Base-by-base conservation (phyloP, 805 yeast genomes). In the Metschnikowia proteae region DNA sequence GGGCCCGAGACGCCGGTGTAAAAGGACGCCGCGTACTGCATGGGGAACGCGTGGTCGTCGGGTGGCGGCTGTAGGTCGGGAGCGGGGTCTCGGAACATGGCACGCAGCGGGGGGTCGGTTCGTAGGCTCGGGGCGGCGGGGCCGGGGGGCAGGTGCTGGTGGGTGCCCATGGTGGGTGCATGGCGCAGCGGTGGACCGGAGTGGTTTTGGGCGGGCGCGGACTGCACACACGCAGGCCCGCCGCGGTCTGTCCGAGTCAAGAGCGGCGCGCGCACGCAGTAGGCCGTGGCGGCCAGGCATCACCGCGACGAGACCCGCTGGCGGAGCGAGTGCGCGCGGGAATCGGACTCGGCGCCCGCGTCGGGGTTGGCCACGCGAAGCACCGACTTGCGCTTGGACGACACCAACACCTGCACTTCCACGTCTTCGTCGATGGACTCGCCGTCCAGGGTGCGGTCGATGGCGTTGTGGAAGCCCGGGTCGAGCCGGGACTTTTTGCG, bases 361-460 rank as follows among this genome's bases (percentile, higher is more conserved):
- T 80, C 86, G 0, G 91, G 91, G 58, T 85, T 85, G 41, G 80
- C 74, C 33, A 85, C 80, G 32, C 85, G 63, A 38, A 85, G 66
- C 46, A 76, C 75, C 1, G 84, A 75, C 49, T 87, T 68, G 55
- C 89, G 68, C 59, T 79, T 80, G 11, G 86, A 80, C 51, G 86
- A 79, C 6, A 85, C 89, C 51, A 85, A 64, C 6, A 85, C 85
- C 62, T 85, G 91, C 2, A 83, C 91, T 53, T 85, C 90, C 54
- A 83, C 60, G 29, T 72, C 69, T 17, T 73, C 74, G 47, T 79
- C 74, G 10, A 74, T 65, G 22, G 74, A 72, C 33, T 70, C 75
- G 25, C 64, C 71, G 44, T 68, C 71, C 17, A 30, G 37, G 2
- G 23, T 28, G 6, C 1, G 9, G 9, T 8, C 23, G 31, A 27